phyloP scores from a whole-genome alignment of 192 early-diverging fungal species.

The Mortierella alpina region DNA sequence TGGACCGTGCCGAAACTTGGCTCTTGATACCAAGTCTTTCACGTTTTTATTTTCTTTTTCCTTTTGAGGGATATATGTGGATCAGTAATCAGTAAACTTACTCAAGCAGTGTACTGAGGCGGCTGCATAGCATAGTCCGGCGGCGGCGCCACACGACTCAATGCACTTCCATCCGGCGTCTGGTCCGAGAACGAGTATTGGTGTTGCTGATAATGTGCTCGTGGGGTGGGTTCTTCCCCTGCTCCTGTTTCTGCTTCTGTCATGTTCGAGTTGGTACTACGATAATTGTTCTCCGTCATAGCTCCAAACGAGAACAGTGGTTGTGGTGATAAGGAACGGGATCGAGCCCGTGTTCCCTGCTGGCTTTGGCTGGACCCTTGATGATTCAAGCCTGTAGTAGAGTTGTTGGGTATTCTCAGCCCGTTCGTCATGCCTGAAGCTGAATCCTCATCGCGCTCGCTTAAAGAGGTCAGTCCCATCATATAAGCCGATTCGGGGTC shows the following conservation, averaged over 20 bases:
- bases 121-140: constrained; percentile 33
- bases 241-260: neutral
- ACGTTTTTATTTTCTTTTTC: neutral
- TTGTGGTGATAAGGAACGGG: constrained; percentile 23
- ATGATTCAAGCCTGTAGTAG: no score
- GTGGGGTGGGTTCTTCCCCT: neutral
- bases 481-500: constrained; percentile 28
- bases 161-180: constrained; percentile 3
- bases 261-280: neutral
- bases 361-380: no score
- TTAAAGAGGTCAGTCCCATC: constrained; percentile 25
- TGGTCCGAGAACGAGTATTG: constrained; percentile 35
- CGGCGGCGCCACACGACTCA: constrained; percentile 7
- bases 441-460: constrained; percentile 21
- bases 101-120: constrained; percentile 20
- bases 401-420: no score
- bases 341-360: neutral
- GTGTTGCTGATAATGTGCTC: constrained; percentile 9
- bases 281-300: neutral
- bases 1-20: constrained; percentile 6
- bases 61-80: neutral
- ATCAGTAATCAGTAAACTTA: neutral
- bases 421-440: neutral
- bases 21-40: neutral
- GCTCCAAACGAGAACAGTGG: neutral